Conservation (phyloP, 768 basidiomycete genomes). For the Suillus brevipes region DNA sequence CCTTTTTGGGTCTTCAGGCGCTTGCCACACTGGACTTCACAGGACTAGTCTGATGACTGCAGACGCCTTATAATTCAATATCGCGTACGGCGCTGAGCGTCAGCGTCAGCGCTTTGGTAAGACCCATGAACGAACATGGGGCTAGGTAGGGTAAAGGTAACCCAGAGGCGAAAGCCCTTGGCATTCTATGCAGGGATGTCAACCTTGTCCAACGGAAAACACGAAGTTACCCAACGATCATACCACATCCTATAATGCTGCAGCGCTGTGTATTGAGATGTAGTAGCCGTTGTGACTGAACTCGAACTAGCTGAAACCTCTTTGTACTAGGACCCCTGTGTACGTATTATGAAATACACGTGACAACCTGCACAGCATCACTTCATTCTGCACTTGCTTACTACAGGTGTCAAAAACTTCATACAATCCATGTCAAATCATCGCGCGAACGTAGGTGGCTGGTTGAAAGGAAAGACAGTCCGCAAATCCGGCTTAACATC, state of each 20-base stretch:
- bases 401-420: background rate
- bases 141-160: too few species aligned
- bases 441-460: slow-evolving; percentile 36
- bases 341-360: slow-evolving; percentile 2
- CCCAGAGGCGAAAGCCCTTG: too few species aligned
- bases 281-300: too few species aligned
- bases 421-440: slow-evolving; percentile 34
- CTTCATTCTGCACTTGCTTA: background rate
- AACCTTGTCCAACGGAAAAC: too few species aligned
- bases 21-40: background rate
- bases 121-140: background rate
- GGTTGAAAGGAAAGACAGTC: slow-evolving; percentile 76
- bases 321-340: background rate
- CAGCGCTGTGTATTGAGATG: too few species aligned
- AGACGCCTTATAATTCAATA: background rate
- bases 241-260: too few species aligned
- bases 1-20: background rate
- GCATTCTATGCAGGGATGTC: too few species aligned
- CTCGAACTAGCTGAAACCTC: too few species aligned
- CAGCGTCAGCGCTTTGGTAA: background rate
- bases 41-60: background rate
- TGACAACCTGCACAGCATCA: background rate
- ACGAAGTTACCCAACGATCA: too few species aligned
- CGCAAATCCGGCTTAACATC: slow-evolving; percentile 59
- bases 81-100: background rate